Evolutionary conservation across 371 early-diverging fungal species (phyloP).

Genomic region (Saksenaea oblongispora): DNA sequence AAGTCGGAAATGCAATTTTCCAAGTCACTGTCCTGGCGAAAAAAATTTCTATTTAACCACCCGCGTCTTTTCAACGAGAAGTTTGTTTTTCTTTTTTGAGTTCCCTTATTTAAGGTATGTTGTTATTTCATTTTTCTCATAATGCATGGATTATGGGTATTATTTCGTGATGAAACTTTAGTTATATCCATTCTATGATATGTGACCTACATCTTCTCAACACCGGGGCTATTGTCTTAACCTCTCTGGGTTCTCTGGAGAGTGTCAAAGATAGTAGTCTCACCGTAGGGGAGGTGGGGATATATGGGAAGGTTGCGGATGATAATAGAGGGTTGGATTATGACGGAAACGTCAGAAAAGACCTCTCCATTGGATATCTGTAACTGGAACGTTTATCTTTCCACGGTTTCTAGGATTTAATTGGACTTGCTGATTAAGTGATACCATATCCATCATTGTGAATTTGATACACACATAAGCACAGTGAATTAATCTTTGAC

Average conservation of each 20-base stretch:
- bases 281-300: conserved; percentile 35
- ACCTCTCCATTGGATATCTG: conserved; percentile 8
- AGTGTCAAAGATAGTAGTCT: conserved; percentile 12
- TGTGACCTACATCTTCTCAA: conserved; percentile 35
- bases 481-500: neutral
- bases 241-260: conserved; percentile 35
- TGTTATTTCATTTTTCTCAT: neutral
- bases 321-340: neutral
- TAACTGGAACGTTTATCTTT: conserved; percentile 24
- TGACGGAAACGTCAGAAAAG: neutral
- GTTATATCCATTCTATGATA: conserved; percentile 55
- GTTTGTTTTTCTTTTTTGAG: conserved; percentile 1
- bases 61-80: conserved; percentile 10
- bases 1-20: no score
- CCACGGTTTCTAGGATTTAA: conserved; percentile 48
- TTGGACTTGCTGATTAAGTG: conserved; percentile 37
- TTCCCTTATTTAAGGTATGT: conserved; percentile 7
- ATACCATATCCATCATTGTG: conserved; percentile 3
- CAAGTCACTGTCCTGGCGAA: no score
- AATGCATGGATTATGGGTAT: neutral
- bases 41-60: conserved; percentile 9
- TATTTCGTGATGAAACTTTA: conserved; percentile 30
- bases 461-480: neutral
- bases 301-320: neutral
- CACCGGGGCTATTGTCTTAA: conserved; percentile 16